Evolutionary conservation across 441 rosid genomes (phyloP), one percentile per base, ranked within the genome.

Genomic region (Populus hybrid): DNA sequence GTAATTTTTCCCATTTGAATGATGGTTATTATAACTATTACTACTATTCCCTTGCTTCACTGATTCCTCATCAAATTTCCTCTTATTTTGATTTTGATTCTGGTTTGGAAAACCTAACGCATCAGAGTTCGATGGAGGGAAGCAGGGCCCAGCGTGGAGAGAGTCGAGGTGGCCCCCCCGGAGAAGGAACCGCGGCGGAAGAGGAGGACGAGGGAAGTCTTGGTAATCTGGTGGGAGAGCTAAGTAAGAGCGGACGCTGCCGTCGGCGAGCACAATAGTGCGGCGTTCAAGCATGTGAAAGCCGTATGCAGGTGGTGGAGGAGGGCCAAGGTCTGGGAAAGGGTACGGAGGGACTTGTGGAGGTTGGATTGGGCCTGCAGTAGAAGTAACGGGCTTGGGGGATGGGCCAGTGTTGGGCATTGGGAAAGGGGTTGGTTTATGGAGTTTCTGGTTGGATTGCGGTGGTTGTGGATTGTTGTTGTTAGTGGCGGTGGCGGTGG

Each of bases 201-300:
- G 77, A 87, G 72, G 78, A 11, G 68, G 85, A 6, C 86, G 89
- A 42, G 85, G 92, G 67, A 91, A 87, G 77, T 97, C 94, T 74
- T 85, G 94, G 85, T 93, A 93, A 82, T 94, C 95, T 7, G 92
- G 90, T 12, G 99, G 98, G 65, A 93, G 95, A 12, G 98, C 99
- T 65, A 94, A 91, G 88, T 94, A 97, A 32, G 99, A 89, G 53
- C 98, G 95, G 53, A 92, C 97, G 81, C 92, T 93, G 18, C 99
- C 97, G 75, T 97, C 98, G 40, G 92, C 88, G 21, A 97, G 96
- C 79, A 81, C 81, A 24, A 97, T 91, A 3, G 97, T 78, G 30
- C 98, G 92, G 40, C 99, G 96, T 75, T 96, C 98, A 10, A 96
- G 90, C 98, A 96, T 92, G 81, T 96, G 98, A 74, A 90, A 93